A percentile compares a stretch with the other conserved stretches of the same genome.
These are phyloP conservation scores for Pyrrhoderma noxium DNA, from an alignment of 1,284 basidiomycete genomes.

Conservation along the genomic window DNA sequence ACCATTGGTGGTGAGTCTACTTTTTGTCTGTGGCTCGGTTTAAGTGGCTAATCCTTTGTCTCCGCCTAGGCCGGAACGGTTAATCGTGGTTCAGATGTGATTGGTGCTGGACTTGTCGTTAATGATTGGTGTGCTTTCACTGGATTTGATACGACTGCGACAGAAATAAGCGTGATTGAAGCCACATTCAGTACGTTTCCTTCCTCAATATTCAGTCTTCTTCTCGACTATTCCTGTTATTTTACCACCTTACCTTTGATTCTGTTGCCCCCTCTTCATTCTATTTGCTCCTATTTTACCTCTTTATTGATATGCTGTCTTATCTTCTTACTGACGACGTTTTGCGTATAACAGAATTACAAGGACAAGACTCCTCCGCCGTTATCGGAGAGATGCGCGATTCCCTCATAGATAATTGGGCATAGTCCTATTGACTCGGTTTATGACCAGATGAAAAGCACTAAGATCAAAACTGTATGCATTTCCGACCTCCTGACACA, in stretches of 20 bases:
- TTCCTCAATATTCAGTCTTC: background rate
- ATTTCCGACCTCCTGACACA: background rate
- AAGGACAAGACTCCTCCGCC: constrained; percentile 80
- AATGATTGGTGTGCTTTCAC: constrained; percentile 99
- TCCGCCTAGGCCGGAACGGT: constrained; percentile 87
- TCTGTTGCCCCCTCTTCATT: constrained; percentile 7
- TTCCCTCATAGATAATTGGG: constrained; percentile 90
- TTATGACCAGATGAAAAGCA: background rate
- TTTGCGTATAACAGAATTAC: constrained; percentile 53
- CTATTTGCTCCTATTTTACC: constrained; percentile 7
- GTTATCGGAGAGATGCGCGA: constrained; percentile 94
- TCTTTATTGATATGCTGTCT: constrained; percentile 1
- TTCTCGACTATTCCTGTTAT: background rate
- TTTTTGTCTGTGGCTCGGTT: background rate
- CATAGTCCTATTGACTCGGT: constrained; percentile 40
- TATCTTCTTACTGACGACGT: background rate
- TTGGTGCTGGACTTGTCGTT: constrained; percentile 95
- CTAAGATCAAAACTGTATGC: background rate
- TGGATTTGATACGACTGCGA: constrained; percentile 94
- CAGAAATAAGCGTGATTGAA: constrained; percentile 97
- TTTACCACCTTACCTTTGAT: constrained; percentile 9
- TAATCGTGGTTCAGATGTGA: constrained; percentile 95
- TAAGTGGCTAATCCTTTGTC: background rate
- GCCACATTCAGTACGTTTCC: constrained; percentile 84
- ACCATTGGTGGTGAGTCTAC: constrained; percentile 78